Evolutionary conservation across 192 early-diverging fungal species (phyloP), one percentile per base, ranked within the genome.

Genomic region (Podila clonocystis): DNA sequence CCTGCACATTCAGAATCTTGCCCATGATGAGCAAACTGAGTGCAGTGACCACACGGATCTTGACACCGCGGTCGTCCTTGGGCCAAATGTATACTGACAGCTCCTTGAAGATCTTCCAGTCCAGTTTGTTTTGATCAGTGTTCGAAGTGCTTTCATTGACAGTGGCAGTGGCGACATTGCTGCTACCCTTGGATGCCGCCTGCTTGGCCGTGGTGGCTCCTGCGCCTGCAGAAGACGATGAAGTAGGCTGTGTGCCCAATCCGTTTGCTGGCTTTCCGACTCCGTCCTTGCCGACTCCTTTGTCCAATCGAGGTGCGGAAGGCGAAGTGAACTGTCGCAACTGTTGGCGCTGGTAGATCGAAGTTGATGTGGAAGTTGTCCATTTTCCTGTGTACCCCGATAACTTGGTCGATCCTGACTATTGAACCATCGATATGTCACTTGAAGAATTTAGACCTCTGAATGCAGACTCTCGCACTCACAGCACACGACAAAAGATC

Each of bases 1-100:
- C 96, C 74, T 95, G 95, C 0, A 99, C 96, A 68, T 96, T 98
- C 34, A 98, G 80, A 19, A 96, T 65, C 85, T 95, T 95, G 68
- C 93, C 91, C 19, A 89, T 88, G n/a, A 98, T 73, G 61, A 99
- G 89, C 36, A 99, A 88, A 29, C 83, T 70, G 36, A 99, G 62
- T 0, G 98, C 97, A 13, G 91, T 73, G 0, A 98, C 90, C 2
- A 99, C 97, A 11, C 98, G 89, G 22, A 91, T 83, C 75, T 97
- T 97, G 11, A 95, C 93, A 5, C 91, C 90, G 62, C 84, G 82
- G 64, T 97, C 91, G 72, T 93, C 91, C 74, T 94, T 94, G 49
- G 98, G 98, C 98, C 98, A 99, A 19, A 98, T 75, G 82, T 94
- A 96, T 45, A 85, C 82, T 26, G 84, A 67, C 61, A 97, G 87